Evolutionary conservation across 257 asterid genomes (phyloP).

Genomic region (Jacaranda mimosifolia): DNA sequence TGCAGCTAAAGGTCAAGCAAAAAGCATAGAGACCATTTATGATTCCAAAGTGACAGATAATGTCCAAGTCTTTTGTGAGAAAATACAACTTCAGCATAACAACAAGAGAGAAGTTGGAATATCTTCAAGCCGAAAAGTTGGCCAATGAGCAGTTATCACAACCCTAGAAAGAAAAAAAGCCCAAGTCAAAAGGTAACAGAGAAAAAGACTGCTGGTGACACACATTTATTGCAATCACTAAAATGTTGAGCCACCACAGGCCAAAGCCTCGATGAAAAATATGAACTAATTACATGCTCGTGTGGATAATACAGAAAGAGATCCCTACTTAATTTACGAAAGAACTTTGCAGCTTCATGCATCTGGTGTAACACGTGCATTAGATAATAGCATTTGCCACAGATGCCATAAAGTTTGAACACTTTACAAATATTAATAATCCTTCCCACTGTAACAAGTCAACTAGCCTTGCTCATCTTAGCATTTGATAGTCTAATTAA

Average conservation of each 20-base stretch:
- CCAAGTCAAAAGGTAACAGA: conserved; percentile 46
- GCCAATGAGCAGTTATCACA: conserved; percentile 59
- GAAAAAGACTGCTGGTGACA: conserved; percentile 14
- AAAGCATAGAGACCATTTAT: conserved; percentile 4
- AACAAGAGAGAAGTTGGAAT: conserved; percentile 30
- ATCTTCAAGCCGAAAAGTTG: conserved; percentile 55
- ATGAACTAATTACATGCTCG: neutral
- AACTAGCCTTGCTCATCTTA: conserved; percentile 29
- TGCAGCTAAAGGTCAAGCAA: conserved; percentile 17
- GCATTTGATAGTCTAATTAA: conserved; percentile 32
- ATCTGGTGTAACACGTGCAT: conserved; percentile 7
- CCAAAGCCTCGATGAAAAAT: neutral
- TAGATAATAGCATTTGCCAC: conserved; percentile 11
- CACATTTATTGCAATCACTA: conserved; percentile 8
- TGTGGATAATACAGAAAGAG: neutral
- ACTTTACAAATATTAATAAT: conserved; percentile 29
- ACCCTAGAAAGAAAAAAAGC: conserved; percentile 59
- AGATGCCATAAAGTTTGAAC: conserved; percentile 25
- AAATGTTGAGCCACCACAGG: neutral
- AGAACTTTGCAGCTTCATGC: conserved; percentile 27
- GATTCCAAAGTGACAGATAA: conserved; percentile 21
- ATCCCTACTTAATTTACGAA: conserved; percentile 5
- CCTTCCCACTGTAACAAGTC: conserved; percentile 12
- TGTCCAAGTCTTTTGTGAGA: conserved; percentile 27
- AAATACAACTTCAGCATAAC: conserved; percentile 35